Base-by-base conservation (phyloP, 1,139 yeast genomes). In the Geotrichum bryndzae region DNA sequence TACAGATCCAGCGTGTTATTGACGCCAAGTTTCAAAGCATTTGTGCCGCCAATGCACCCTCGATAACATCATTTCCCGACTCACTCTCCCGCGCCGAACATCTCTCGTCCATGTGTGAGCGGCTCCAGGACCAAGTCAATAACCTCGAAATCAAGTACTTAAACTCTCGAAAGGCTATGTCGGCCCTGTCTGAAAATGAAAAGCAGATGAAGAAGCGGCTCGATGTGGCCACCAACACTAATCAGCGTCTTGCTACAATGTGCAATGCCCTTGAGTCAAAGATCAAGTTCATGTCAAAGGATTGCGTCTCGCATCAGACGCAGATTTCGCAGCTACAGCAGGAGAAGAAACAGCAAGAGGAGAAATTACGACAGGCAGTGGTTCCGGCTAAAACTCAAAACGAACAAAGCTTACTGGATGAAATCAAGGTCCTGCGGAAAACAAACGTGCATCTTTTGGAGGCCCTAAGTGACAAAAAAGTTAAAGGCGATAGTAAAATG, bases 1-100 rank as follows among this genome's bases (percentile, higher is more conserved):
- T 61, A 25, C 48, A 52, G 10, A 64, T 53, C 50, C 68, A 66
- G 53, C 54, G 58, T 5, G 54, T 45, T 2, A 59, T 59, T 33
- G 59, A 59, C 23, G 54, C 52, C 11, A 11, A 50, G 22, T 52
- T 51, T 29, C n/a, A 51, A n/a, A 10, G 27, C 23, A n/a, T 48
- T 11, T 23, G 51, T 15, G n/a, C 51, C 51, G 51, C 51, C 11
- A 48, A 22, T 23, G 27, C 23, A 22, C n/a, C 11, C 18, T 18
- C 23, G 11, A 15, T 35, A 35, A 15, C 41, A 15, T 10, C 41
- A 35, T 35, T 35, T 15, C 41, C 41, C n/a, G 18, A 18, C 50
- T 15, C 29, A 15, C 33, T 48, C 18, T 29, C 38, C 3, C 41
- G 46, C 51, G 55, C 51, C 18, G n/a, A 41, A 41, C 27, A 38